Evolutionary conservation across 2,329 filamentous ascomycete genomes (phyloP).

Genomic region (Talaromyces sp.): DNA sequence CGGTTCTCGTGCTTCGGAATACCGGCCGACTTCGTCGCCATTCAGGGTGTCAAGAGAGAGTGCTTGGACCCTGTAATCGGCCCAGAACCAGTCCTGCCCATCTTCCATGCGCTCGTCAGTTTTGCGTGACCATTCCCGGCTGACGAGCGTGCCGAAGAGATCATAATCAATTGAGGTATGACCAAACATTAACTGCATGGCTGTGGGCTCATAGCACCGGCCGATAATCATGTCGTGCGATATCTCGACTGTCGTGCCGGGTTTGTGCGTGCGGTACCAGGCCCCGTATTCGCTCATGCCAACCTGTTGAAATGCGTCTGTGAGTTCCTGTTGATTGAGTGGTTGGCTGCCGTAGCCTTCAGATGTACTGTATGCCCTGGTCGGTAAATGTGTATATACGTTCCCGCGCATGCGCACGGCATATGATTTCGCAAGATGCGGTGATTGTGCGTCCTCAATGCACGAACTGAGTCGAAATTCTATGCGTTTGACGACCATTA

Average conservation of each 20-base stretch:
- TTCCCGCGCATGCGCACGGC: slow-evolving; percentile 50
- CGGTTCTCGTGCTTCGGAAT: slow-evolving; percentile 45
- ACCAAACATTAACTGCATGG: slow-evolving; percentile 46
- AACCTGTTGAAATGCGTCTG: slow-evolving; percentile 35
- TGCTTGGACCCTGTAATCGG: slow-evolving; percentile 54
- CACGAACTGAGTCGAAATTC: slow-evolving; percentile 50
- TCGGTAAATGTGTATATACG: slow-evolving; percentile 42
- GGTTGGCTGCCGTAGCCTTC: slow-evolving; percentile 23
- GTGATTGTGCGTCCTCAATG: slow-evolving; percentile 46
- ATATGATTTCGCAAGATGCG: slow-evolving; percentile 45
- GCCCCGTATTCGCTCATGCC: slow-evolving; percentile 46
- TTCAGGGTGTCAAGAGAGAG: slow-evolving; percentile 56
- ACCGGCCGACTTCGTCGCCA: slow-evolving; percentile 48
- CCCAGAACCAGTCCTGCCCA: slow-evolving; percentile 55
- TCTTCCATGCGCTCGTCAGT: slow-evolving; percentile 49
- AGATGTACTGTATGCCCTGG: slow-evolving; percentile 24
- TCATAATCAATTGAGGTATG: slow-evolving; percentile 43
- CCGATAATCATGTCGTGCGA: slow-evolving; percentile 54
- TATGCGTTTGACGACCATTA: slow-evolving; percentile 54
- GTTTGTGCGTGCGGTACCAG: slow-evolving; percentile 52
- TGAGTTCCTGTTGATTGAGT: slow-evolving; percentile 33
- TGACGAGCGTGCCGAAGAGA: slow-evolving; percentile 44
- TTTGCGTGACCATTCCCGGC: slow-evolving; percentile 44
- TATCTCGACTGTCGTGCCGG: slow-evolving; percentile 41
- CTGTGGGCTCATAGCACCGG: slow-evolving; percentile 52